These are phyloP conservation scores for Staphylotrichum tortipilum DNA, from an alignment of 495 filamentous ascomycete species.

Conservation along the genomic window DNA sequence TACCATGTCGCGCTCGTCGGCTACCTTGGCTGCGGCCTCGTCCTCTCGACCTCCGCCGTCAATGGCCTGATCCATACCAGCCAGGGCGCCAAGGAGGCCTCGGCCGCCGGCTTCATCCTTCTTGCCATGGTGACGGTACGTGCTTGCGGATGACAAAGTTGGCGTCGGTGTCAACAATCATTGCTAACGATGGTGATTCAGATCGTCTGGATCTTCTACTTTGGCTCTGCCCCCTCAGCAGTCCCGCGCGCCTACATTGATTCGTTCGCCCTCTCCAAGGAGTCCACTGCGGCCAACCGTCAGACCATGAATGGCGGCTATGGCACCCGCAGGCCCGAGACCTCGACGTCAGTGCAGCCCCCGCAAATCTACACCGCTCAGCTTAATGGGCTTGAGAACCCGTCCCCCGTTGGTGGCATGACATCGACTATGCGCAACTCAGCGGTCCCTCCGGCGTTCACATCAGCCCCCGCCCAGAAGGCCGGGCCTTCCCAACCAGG, in stretches of 20 bases:
- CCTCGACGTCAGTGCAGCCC: conserved; percentile 62
- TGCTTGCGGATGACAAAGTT: conserved; percentile 3
- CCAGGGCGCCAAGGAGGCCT: conserved; percentile 67
- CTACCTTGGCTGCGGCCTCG: conserved; percentile 71
- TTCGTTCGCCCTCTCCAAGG: conserved; percentile 90
- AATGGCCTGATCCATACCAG: conserved; percentile 69
- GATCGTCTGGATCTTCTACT: conserved; percentile 99
- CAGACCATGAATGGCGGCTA: conserved; percentile 62
- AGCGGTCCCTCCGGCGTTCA: conserved; percentile 22
- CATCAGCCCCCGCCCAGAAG: conserved; percentile 30
- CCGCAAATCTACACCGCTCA: conserved; percentile 98
- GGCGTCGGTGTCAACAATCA: too few species aligned
- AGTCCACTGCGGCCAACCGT: conserved; percentile 49
- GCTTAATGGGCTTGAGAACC: conserved; percentile 91
- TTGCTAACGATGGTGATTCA: conserved; percentile 31
- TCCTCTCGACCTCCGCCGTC: conserved; percentile 74
- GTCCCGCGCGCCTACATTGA: conserved; percentile 85
- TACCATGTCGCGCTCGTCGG: conserved; percentile 91
- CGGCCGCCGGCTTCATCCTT: conserved; percentile 89
- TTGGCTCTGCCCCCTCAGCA: conserved; percentile 85
- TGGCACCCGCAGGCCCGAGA: conserved; percentile 59
- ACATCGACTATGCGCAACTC: conserved; percentile 33
- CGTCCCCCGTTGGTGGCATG: conserved; percentile 79
- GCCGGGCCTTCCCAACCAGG: conserved; percentile 23
- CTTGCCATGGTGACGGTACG: conserved; percentile 87